phyloP scores from a whole-genome alignment of 2,329 filamentous ascomycete genomes.

The Plectosphaerella cucumerina region DNA sequence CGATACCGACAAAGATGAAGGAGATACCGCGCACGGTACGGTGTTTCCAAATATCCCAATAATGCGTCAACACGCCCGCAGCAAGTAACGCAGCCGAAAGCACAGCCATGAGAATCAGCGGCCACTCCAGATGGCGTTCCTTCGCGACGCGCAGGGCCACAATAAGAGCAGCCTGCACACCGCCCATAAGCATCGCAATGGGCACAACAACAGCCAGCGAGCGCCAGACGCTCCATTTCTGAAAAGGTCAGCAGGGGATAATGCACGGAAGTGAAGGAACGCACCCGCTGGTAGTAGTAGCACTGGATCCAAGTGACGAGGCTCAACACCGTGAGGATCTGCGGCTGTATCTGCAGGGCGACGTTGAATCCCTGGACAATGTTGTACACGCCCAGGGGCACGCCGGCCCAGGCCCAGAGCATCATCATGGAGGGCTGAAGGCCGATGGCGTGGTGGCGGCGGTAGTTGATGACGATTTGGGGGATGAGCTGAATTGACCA shows the following conservation, averaged over 20 bases:
- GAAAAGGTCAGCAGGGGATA: conserved; percentile 1
- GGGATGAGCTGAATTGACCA: conserved; percentile 66
- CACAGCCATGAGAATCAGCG: conserved; percentile 62
- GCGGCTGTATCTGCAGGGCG: conserved; percentile 36
- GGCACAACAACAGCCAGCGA: conserved; percentile 44
- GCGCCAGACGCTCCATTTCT: conserved; percentile 49
- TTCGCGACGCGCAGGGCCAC: conserved; percentile 47
- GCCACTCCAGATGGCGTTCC: conserved; percentile 48
- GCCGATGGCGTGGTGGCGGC: conserved; percentile 60
- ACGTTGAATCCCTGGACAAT: conserved; percentile 36
- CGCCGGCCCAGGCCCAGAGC: conserved; percentile 63
- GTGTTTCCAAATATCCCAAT: conserved; percentile 64
- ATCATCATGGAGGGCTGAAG: conserved; percentile 70
- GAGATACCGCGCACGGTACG: conserved; percentile 67
- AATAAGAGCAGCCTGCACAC: conserved; percentile 55
- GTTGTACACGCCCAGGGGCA: conserved; percentile 56
- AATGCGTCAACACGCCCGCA: conserved; percentile 63
- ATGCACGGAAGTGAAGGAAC: conserved; percentile 11
- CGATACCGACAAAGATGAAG: conserved; percentile 67
- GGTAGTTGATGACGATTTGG: conserved; percentile 65
- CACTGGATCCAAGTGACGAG: conserved; percentile 39
- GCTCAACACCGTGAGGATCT: conserved; percentile 37
- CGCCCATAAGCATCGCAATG: conserved; percentile 54
- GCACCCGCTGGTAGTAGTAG: conserved; percentile 34
- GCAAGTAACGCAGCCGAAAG: conserved; percentile 60